Conservation (phyloP, 371 early-diverging fungal genomes). For the Rhizopus arrhizus region DNA sequence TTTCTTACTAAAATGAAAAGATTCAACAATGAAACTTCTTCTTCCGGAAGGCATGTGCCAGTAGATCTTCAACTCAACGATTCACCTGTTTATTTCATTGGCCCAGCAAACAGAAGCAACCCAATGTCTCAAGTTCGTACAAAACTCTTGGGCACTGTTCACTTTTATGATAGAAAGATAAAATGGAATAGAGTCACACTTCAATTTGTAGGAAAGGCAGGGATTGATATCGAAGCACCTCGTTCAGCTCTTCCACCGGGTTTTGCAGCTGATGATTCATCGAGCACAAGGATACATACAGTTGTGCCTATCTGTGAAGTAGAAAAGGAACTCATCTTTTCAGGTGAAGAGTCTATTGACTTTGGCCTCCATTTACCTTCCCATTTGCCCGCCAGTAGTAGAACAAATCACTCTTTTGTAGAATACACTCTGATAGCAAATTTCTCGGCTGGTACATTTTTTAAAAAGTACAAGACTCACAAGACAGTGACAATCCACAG, state of each 20-base stretch:
- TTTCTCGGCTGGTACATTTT: conserved; percentile 46
- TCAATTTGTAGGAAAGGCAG: conserved; percentile 43
- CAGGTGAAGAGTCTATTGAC: conserved; percentile 42
- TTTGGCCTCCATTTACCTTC: conserved; percentile 53
- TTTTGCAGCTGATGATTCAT: background rate
- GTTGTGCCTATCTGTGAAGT: conserved; percentile 42
- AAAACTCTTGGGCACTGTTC: conserved; percentile 41
- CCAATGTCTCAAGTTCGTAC: conserved; percentile 50
- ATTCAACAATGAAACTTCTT: conserved; percentile 18
- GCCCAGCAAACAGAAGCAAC: conserved; percentile 45
- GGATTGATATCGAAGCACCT: conserved; percentile 37
- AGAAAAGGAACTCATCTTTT: conserved; percentile 52
- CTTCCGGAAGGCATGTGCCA: conserved; percentile 24
- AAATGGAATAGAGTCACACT: conserved; percentile 54
- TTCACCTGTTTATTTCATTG: conserved; percentile 47
- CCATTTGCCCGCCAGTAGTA: conserved; percentile 39
- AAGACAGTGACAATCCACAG: conserved; percentile 35
- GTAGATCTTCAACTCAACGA: conserved; percentile 20
- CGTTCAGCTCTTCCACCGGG: conserved; percentile 19
- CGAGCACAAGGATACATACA: conserved; percentile 28
- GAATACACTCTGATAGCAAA: conserved; percentile 47
- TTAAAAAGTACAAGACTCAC: conserved; percentile 47
- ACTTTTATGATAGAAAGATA: conserved; percentile 45
- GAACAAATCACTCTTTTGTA: conserved; percentile 44
- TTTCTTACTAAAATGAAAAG: conserved; percentile 16